A percentile compares a stretch with the other conserved stretches of the same genome.
Conservation (phyloP, 2,329 filamentous ascomycete genomes). For the Colletotrichum melonis region DNA sequence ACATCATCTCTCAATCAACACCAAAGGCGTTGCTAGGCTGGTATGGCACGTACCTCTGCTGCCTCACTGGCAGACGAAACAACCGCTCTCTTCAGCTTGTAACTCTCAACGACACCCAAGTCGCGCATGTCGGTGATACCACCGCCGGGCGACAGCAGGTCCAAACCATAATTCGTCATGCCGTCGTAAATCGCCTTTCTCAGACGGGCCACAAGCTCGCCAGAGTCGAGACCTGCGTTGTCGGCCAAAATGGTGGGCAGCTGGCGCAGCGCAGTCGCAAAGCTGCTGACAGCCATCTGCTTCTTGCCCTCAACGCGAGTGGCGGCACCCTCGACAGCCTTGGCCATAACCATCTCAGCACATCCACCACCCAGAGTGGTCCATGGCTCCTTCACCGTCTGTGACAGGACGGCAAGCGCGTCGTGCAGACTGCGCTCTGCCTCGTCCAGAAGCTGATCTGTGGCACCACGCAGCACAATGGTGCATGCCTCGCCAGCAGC, state of each 20-base stretch:
- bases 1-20: background rate
- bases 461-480: slow-evolving; percentile 94
- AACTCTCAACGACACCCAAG: slow-evolving; percentile 94
- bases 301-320: slow-evolving; percentile 97
- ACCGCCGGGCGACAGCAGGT: slow-evolving; percentile 88
- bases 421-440: slow-evolving; percentile 96
- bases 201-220: slow-evolving; percentile 90
- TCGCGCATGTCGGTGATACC: slow-evolving; percentile 97
- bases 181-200: slow-evolving; percentile 96
- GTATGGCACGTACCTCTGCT: slow-evolving; percentile 78
- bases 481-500: slow-evolving; percentile 95
- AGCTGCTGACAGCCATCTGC: slow-evolving; percentile 90
- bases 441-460: slow-evolving; percentile 96
- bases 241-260: slow-evolving; percentile 96
- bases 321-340: slow-evolving; percentile 93
- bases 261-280: slow-evolving; percentile 89
- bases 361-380: slow-evolving; percentile 96
- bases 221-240: slow-evolving; percentile 96
- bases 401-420: slow-evolving; percentile 93
- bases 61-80: slow-evolving; percentile 96
- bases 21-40: background rate
- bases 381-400: slow-evolving; percentile 94
- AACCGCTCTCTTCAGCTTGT: slow-evolving; percentile 98
- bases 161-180: slow-evolving; percentile 90
- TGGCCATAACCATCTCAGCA: slow-evolving; percentile 99